Conservation (phyloP, 1,284 basidiomycete genomes). For the Heterobasidion occidentale region DNA sequence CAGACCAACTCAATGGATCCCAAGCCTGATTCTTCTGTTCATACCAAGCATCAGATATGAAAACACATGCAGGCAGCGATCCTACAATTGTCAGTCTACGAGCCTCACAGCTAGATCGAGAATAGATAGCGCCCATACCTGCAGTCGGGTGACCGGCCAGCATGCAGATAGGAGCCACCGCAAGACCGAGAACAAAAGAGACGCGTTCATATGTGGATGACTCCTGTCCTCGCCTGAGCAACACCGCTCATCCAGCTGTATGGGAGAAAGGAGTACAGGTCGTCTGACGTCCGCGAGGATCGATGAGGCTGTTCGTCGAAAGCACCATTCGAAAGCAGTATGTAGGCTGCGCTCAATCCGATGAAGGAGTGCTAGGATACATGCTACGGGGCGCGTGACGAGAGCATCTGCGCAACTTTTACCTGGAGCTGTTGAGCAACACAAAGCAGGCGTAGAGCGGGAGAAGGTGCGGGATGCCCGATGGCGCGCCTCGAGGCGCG, state of each 20-base stretch:
- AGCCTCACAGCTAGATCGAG: background rate
- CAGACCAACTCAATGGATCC: background rate
- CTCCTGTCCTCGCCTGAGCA: background rate
- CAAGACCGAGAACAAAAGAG: background rate
- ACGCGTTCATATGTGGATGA: background rate
- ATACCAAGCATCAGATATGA: background rate
- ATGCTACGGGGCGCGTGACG: background rate
- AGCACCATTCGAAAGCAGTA: background rate
- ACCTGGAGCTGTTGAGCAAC: background rate
- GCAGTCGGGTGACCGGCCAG: background rate
- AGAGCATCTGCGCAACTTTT: background rate
- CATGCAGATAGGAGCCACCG: background rate
- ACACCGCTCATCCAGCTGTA: no score
- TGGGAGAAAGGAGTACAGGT: background rate
- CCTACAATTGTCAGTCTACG: no score
- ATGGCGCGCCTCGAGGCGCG: background rate
- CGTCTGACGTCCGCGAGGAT: background rate
- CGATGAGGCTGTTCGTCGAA: slow-evolving; percentile 3
- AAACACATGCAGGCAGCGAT: background rate
- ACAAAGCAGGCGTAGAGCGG: background rate
- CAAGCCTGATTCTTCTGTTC: background rate
- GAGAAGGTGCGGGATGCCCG: background rate
- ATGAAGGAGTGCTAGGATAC: background rate
- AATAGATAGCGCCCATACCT: background rate
- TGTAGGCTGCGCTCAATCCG: background rate